Evolutionary conservation across 495 filamentous ascomycete species (phyloP), one percentile per base, ranked within the genome.

Genomic region (Trichoderma parareesei): DNA sequence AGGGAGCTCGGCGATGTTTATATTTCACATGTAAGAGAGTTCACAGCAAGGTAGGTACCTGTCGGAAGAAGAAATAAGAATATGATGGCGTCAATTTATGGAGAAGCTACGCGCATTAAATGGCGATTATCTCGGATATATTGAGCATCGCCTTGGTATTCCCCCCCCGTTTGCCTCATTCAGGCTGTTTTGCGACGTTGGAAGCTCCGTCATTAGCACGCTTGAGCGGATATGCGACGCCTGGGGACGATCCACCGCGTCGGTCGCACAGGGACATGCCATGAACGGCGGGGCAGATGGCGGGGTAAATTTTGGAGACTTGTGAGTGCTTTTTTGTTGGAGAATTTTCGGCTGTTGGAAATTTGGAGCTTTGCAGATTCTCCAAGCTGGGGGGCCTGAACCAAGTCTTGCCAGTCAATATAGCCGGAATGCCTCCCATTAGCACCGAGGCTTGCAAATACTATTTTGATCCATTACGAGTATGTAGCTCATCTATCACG

Each of bases 121-220:
- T 37, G 53, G 53, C 27, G 11, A 57, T 37, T 57, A 57, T 57
- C 33, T 57, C 53, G 53, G 53, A 37, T 57, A 38, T 57, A 57
- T 57, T 33, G 53, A 27, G 27, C 27, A 27, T 27, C 13, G 53
- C 11, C 27, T 37, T 35, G 27, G 7, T 3, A 38, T 33, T 14
- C 53, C 33, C 53, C 20, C 3, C 37, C 11, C 16, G 4, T 13
- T 13, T n/a, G 53, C 7, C 53, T 20, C 53, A 57, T 57, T 57
- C 53, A 57, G 53, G 20, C 53, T 57, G 53, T 57, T 57, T 57
- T 13, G 8, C 20, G 3, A 27, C 27, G 27, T 57, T 14, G 53
- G 7, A 27, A 8, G 18, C 27, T 27, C 27, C 27, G 27, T 27
- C 27, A 27, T 27, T 27, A 27, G 27, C 27, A 27, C 33, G 10